Base-by-base conservation (phyloP, 2,329 filamentous ascomycete species). In the Neonectria sp. region DNA sequence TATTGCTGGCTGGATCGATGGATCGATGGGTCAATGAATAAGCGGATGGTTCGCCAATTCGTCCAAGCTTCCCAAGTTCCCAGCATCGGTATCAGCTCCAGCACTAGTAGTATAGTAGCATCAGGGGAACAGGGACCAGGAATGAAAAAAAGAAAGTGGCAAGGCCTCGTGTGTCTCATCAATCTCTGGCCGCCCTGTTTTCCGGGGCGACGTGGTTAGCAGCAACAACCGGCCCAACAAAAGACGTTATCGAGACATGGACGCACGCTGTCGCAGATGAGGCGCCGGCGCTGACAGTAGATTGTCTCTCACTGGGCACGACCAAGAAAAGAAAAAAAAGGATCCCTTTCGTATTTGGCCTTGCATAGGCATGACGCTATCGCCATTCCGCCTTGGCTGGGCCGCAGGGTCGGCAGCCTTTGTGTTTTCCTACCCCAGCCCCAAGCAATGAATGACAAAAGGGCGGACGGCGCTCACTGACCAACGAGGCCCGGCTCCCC, bases 361-460 rank as follows among this genome's bases (percentile, higher is more conserved):
- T 70, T 73, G 70, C 67, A 75, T 74, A 65, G 58, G 70, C 67
- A 75, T 74, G 65, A 57, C 70, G 71, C 73, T 71, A 75, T 73
- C 64, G 55, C 59, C 69, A 62, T 67, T 72, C 66, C 65, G 68
- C 64, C 61, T 52, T 51, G 43, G 52, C 52, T 66, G 59, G 65
- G 56, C 62, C 52, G 45, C 56, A 62, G 58, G 60, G 27, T 33
- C 49, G 60, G 53, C 51, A 49, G 63, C n/a, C 51, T 55, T 29
- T 25, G 35, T 55, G 52, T 58, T 65, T 73, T 66, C 61, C 68
- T 68, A 57, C 49, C 35, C 46, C 48, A 51, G 48, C 48, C 31
- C 8, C 37, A 48, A 45, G 59, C 59, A 33, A 61, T 40, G 35
- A 40, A 60, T 13, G 58, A 35, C 24, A 25, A 46, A 11, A 46